Conservation (phyloP, 495 filamentous ascomycete species). For the Neurospora sublineolata region DNA sequence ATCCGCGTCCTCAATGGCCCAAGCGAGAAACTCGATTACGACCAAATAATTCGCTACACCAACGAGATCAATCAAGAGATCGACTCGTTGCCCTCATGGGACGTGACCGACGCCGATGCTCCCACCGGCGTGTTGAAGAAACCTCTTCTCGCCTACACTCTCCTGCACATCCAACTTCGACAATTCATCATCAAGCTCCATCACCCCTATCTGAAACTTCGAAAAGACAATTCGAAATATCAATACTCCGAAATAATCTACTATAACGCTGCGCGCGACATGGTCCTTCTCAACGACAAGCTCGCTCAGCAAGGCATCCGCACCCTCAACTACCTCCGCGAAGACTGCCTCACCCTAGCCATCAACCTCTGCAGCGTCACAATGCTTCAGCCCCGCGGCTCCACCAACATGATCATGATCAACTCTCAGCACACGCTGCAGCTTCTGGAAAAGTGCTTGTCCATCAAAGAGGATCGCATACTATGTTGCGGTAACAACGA, state of each 20-base stretch:
- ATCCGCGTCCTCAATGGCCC: conserved; percentile 25
- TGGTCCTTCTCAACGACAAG: conserved; percentile 31
- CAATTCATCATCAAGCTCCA: conserved; percentile 36
- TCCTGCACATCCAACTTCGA: conserved; percentile 31
- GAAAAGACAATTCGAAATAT: conserved; percentile 30
- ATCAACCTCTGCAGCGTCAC: conserved; percentile 37
- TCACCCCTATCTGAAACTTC: conserved; percentile 30
- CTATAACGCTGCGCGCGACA: conserved; percentile 35
- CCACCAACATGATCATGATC: conserved; percentile 33
- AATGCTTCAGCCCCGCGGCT: conserved; percentile 36
- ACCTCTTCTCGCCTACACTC: conserved; percentile 28
- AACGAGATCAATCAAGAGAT: conserved; percentile 34
- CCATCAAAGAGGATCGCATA: conserved; percentile 35
- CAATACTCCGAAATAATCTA: conserved; percentile 37
- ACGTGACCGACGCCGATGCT: conserved; percentile 12
- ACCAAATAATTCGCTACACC: conserved; percentile 33
- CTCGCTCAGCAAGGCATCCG: conserved; percentile 29
- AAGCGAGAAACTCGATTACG: conserved; percentile 26
- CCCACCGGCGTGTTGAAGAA: conserved; percentile 13
- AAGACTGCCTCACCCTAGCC: conserved; percentile 28
- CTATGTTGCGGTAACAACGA: conserved; percentile 34
- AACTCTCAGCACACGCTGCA: conserved; percentile 32
- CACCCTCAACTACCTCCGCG: conserved; percentile 29
- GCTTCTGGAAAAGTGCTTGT: conserved; percentile 31
- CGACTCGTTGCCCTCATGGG: conserved; percentile 32